Evolutionary conservation across 148 eudicot species (phyloP).

Genomic region (Tetragonia tetragonoides): DNA sequence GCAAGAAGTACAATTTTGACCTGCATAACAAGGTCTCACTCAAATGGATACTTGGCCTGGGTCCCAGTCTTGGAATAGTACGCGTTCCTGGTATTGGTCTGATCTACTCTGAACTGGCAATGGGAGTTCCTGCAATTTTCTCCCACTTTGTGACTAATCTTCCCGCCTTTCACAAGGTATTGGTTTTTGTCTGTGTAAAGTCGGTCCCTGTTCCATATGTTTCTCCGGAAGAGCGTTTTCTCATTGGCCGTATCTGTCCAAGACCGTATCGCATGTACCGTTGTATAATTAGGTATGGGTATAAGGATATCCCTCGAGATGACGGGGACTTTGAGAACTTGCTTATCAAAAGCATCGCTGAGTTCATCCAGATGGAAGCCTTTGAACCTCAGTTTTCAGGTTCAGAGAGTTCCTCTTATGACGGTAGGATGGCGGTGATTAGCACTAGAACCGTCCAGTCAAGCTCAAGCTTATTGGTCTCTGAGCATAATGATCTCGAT

Average conservation of each 20-base stretch:
- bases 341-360: slow-evolving; percentile 79
- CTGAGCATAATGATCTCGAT: slow-evolving; percentile 41
- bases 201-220: slow-evolving; percentile 87
- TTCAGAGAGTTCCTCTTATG: slow-evolving; percentile 60
- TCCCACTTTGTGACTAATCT: slow-evolving; percentile 95
- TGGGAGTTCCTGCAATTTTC: slow-evolving; percentile 92
- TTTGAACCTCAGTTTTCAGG: slow-evolving; percentile 60
- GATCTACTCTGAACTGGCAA: slow-evolving; percentile 84
- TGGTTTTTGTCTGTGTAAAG: slow-evolving; percentile 89
- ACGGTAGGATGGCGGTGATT: slow-evolving; percentile 96
- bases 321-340: slow-evolving; percentile 82
- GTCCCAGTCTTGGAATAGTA: slow-evolving; percentile 93
- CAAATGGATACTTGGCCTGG: slow-evolving; percentile 92
- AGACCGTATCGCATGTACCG: slow-evolving; percentile 96
- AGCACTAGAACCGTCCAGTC: slow-evolving; percentile 44
- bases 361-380: slow-evolving; percentile 94
- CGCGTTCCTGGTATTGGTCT: slow-evolving; percentile 96
- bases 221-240: slow-evolving; percentile 82
- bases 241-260: slow-evolving; percentile 87
- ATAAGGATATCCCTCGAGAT: slow-evolving; percentile 79
- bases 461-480: slow-evolving; percentile 42
- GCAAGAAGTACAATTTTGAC: slow-evolving; percentile 86
- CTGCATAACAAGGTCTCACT: slow-evolving; percentile 88
- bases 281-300: slow-evolving; percentile 85
- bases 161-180: slow-evolving; percentile 83